Percentiles rank a stretch among this genome's conserved stretches.
These are phyloP conservation scores for Starmerella davenportii DNA, from an alignment of 805 yeast genomes.

Conservation along the genomic window DNA sequence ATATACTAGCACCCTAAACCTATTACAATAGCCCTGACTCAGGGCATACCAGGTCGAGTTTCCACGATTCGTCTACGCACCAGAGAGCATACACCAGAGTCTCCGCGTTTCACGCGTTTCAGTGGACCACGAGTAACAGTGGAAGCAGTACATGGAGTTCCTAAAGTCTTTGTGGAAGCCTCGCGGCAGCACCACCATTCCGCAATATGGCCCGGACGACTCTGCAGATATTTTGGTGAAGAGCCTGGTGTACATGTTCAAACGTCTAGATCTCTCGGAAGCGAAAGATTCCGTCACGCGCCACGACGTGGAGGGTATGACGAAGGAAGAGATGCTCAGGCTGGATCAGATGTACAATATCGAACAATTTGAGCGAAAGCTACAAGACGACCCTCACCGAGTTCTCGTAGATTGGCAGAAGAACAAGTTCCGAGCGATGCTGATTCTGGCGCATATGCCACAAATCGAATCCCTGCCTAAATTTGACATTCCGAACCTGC, in stretches of 20 bases:
- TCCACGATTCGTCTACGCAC: no score
- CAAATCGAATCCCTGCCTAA: slow-evolving; percentile 22
- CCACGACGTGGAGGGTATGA: slow-evolving; percentile 14
- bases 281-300: slow-evolving; percentile 8
- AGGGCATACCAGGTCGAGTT: no score
- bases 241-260: slow-evolving; percentile 40
- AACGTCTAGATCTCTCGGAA: slow-evolving; percentile 22
- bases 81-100: no score
- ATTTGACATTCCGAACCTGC: slow-evolving; percentile 19
- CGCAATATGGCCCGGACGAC: slow-evolving; percentile 35
- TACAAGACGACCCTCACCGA: slow-evolving; percentile 42
- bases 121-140: no score
- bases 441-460: slow-evolving; percentile 38
- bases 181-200: slow-evolving; percentile 27
- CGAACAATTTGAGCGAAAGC: slow-evolving; percentile 25
- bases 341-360: slow-evolving; percentile 41
- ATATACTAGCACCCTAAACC: no score
- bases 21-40: no score
- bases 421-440: slow-evolving; percentile 45
- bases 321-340: slow-evolving; percentile 22
- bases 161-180: slow-evolving; percentile 25
- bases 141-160: slow-evolving; percentile 20
- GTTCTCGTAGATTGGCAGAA: slow-evolving; percentile 48
- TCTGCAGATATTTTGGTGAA: slow-evolving; percentile 44
- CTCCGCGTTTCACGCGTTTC: no score